These are phyloP conservation scores for Pouteria campechiana DNA, from an alignment of 179 eudicot species.

Conservation along the genomic window DNA sequence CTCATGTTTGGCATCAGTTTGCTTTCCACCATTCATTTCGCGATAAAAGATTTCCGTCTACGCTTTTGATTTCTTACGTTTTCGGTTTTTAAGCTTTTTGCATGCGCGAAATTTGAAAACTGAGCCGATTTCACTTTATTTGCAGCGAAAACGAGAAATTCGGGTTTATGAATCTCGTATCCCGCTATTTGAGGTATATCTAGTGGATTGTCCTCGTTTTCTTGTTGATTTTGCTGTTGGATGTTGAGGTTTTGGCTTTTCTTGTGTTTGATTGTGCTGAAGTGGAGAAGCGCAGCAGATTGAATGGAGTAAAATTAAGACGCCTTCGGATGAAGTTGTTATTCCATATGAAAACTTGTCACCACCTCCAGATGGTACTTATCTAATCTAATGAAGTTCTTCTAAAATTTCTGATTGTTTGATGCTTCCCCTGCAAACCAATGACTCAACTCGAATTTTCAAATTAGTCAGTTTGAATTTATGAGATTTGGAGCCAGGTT, in stretches of 20 bases:
- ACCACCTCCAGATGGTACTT: conserved; percentile 61
- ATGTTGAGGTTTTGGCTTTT: not conserved
- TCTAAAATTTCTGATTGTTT: too few relatives aligned
- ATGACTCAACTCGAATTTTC: too few relatives aligned
- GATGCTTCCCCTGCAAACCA: too few relatives aligned
- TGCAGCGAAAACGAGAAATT: conserved; percentile 93
- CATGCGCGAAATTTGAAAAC: too few relatives aligned
- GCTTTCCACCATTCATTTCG: not conserved
- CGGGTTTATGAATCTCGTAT: conserved; percentile 87
- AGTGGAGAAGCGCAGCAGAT: conserved; percentile 88
- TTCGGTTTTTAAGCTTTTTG: too few relatives aligned
- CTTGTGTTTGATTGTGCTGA: conserved; percentile 1
- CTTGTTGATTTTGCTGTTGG: not conserved
- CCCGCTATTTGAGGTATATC: conserved; percentile 81
- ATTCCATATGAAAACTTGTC: conserved; percentile 77
- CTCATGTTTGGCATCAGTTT: not conserved
- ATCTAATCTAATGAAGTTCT: too few relatives aligned
- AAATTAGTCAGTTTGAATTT: too few relatives aligned
- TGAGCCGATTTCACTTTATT: too few relatives aligned
- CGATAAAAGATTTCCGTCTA: too few relatives aligned
- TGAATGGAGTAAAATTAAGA: conserved; percentile 97
- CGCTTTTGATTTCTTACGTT: not conserved
- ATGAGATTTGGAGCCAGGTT: too few relatives aligned
- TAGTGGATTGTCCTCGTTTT: too few relatives aligned
- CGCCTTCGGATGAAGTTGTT: conserved; percentile 90